Evolutionary conservation across 1,139 yeast species (phyloP).

Genomic region (Geotrichum aggregatum): DNA sequence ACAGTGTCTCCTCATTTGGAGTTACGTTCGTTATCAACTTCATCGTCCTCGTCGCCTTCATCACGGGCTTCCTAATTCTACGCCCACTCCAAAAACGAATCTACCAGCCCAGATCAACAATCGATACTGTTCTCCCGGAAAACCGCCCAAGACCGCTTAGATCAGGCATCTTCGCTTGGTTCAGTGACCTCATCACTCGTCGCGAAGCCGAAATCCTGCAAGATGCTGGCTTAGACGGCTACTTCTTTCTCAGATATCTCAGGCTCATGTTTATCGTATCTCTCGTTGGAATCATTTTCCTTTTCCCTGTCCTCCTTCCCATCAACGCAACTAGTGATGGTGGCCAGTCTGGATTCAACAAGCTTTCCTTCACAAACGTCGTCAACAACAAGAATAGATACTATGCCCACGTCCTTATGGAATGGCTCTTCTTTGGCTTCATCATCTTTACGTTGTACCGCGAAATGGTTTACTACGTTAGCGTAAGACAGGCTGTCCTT

Average conservation of each 20-base stretch:
- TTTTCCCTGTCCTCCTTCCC: slow-evolving; percentile 80
- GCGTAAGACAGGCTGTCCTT: slow-evolving; percentile 75
- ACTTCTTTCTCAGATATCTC: slow-evolving; percentile 74
- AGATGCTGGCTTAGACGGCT: slow-evolving; percentile 87
- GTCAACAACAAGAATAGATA: slow-evolving; percentile 59
- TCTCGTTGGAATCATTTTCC: slow-evolving; percentile 57
- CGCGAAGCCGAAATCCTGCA: slow-evolving; percentile 69
- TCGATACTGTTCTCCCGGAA: slow-evolving; percentile 45
- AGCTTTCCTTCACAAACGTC: slow-evolving; percentile 67
- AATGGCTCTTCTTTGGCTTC: slow-evolving; percentile 73
- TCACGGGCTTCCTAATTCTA: slow-evolving; percentile 55
- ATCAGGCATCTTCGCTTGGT: slow-evolving; percentile 37
- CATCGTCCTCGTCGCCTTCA: slow-evolving; percentile 54
- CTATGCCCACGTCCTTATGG: slow-evolving; percentile 80
- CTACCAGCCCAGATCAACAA: slow-evolving; percentile 76
- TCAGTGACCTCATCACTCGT: slow-evolving; percentile 41
- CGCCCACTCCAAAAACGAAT: slow-evolving; percentile 66
- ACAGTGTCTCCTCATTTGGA: slow-evolving; percentile 43
- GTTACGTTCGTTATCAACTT: slow-evolving; percentile 54
- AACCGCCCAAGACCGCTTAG: slow-evolving; percentile 38
- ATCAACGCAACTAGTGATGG: slow-evolving; percentile 74
- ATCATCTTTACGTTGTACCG: slow-evolving; percentile 70
- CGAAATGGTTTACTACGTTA: slow-evolving; percentile 74
- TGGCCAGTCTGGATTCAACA: slow-evolving; percentile 62
- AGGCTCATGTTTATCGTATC: slow-evolving; percentile 59